phyloP scores from a whole-genome alignment of 1,139 yeast species.

The Arxiozyma heterogenica region DNA sequence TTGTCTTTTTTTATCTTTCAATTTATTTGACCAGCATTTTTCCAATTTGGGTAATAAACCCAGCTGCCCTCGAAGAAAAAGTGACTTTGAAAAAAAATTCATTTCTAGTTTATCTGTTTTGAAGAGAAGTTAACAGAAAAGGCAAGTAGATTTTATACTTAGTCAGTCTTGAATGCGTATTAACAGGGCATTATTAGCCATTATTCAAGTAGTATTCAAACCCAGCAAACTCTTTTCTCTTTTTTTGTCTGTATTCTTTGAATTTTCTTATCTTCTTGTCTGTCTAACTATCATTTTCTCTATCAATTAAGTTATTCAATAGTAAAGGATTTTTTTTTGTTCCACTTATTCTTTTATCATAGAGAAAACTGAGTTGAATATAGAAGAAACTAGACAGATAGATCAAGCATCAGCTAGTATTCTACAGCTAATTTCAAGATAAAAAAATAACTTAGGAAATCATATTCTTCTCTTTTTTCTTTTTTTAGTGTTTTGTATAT shows the following conservation, averaged over 20 bases:
- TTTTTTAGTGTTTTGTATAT: no score
- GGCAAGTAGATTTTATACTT: not conserved
- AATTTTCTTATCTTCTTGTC: not conserved
- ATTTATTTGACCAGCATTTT: not conserved
- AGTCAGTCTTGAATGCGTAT: not conserved
- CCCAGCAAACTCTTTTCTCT: not conserved
- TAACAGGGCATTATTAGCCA: not conserved
- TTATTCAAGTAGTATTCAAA: no score
- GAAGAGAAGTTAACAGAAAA: not conserved
- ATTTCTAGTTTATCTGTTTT: not conserved
- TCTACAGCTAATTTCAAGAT: not conserved
- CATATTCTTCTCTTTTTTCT: not conserved
- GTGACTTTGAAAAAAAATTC: no score
- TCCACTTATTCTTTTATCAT: no score
- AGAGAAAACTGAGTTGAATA: not conserved
- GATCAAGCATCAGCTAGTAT: not conserved
- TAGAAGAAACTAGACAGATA: not conserved
- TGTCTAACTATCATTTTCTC: not conserved
- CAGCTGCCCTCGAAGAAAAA: not conserved
- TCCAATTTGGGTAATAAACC: not conserved
- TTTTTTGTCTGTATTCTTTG: no score
- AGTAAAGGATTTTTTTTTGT: not conserved
- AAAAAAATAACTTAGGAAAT: no score
- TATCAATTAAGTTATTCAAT: not conserved
- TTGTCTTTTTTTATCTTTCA: no score